Evolutionary conservation across 1,139 yeast genomes (phyloP).

Genomic region (Spathaspora sp.): DNA sequence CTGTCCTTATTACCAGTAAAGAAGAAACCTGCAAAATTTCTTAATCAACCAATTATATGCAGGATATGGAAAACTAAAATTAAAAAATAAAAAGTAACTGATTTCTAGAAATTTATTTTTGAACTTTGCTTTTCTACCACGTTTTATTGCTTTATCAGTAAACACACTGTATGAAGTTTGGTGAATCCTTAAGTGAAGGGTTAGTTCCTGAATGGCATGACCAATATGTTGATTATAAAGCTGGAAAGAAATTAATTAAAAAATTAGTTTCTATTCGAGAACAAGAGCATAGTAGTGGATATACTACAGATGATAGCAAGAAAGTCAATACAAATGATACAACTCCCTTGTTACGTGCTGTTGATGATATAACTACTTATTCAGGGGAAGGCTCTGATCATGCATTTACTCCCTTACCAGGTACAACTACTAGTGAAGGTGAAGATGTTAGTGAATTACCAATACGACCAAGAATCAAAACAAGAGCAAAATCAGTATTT

Average conservation of each 20-base stretch:
- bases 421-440: neutral
- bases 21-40: neutral
- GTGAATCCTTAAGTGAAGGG: constrained; percentile 56
- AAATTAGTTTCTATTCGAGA: constrained; percentile 14
- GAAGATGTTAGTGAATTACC: neutral
- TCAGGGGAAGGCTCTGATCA: neutral
- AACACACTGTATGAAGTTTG: constrained; percentile 52
- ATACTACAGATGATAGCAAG: neutral
- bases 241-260: constrained; percentile 42
- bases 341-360: constrained; percentile 28
- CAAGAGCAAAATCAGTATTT: constrained; percentile 18
- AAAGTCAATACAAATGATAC: constrained; percentile 19
- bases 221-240: constrained; percentile 75
- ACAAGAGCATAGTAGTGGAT: neutral
- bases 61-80: neutral
- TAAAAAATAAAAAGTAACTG: neutral
- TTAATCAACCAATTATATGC: neutral
- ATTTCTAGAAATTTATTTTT: neutral
- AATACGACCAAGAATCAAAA: neutral
- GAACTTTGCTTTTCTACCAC: neutral
- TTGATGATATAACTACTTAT: neutral
- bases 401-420: neutral
- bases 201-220: constrained; percentile 85
- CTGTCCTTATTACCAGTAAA: no score
- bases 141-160: neutral